A percentile compares a stretch with the other conserved stretches of the same genome.
phyloP scores from a whole-genome alignment of 202 grass and related monocot species.

The Zoysia matrella region DNA sequence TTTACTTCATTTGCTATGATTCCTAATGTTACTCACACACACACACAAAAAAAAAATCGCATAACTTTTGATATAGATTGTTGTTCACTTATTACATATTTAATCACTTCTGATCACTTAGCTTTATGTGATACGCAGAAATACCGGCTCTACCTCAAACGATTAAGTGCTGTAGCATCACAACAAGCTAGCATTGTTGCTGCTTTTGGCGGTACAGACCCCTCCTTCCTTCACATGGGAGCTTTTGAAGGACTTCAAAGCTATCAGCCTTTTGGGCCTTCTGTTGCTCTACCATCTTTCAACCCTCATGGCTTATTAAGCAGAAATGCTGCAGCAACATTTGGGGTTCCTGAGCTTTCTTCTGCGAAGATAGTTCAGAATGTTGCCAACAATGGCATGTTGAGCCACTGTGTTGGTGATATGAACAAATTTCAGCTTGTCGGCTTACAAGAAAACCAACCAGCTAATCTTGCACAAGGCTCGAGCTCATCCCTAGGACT shows the following conservation, averaged over 20 bases:
- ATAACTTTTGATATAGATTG: background rate
- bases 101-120: slow-evolving; percentile 32
- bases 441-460: slow-evolving; percentile 55
- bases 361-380: slow-evolving; percentile 56
- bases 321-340: slow-evolving; percentile 41
- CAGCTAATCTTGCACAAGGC: slow-evolving; percentile 47
- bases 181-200: slow-evolving; percentile 87
- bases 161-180: slow-evolving; percentile 74
- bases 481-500: slow-evolving; percentile 39
- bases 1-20: background rate
- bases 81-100: background rate
- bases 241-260: slow-evolving; percentile 67
- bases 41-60: background rate
- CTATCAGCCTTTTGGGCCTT: slow-evolving; percentile 58
- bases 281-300: slow-evolving; percentile 67
- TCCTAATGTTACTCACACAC: background rate
- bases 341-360: slow-evolving; percentile 63
- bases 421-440: slow-evolving; percentile 51
- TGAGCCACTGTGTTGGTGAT: slow-evolving; percentile 45
- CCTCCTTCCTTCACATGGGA: slow-evolving; percentile 81
- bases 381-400: slow-evolving; percentile 32
- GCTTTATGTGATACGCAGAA: slow-evolving; percentile 68
- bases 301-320: slow-evolving; percentile 60
- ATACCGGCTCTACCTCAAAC: slow-evolving; percentile 94
- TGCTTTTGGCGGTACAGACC: slow-evolving; percentile 81